Evolutionary conservation across 257 asterid genomes (phyloP).

Genomic region (Pogostemon cablin): DNA sequence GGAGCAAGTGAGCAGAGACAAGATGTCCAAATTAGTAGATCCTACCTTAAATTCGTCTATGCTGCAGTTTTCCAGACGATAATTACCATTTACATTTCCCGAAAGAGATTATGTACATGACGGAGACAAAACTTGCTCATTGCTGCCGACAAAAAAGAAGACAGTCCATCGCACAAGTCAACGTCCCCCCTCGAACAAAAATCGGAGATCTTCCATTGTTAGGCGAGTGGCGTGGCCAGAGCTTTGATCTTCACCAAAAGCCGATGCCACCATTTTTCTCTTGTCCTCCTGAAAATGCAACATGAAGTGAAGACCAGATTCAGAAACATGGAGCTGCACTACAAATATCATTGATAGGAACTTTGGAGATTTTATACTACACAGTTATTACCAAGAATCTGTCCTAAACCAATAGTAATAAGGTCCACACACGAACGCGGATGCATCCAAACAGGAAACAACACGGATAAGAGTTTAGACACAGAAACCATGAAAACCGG

Average conservation of each 20-base stretch:
- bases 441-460: too few relatives aligned
- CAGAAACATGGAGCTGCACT: conserved; percentile 17
- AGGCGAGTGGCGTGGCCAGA: conserved; percentile 71
- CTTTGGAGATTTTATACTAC: too few relatives aligned
- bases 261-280: conserved; percentile 98
- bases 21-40: conserved; percentile 15
- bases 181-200: conserved; percentile 60
- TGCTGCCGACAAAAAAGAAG: conserved; percentile 22
- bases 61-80: conserved; percentile 15
- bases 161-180: conserved; percentile 14
- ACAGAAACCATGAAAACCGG: too few relatives aligned
- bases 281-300: conserved; percentile 73
- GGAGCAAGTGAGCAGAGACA: conserved; percentile 1
- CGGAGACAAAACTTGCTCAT: conserved; percentile 36
- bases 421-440: too few relatives aligned
- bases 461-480: too few relatives aligned
- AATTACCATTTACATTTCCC: conserved; percentile 32
- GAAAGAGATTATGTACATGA: conserved; percentile 26
- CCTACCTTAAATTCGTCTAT: conserved; percentile 22
- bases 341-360: background rate
- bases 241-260: conserved; percentile 91
- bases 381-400: too few relatives aligned
- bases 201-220: conserved; percentile 72
- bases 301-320: conserved; percentile 6
- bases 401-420: too few relatives aligned